phyloP scores from a whole-genome alignment of 192 early-diverging fungal species.

The Coemansia sp. region DNA sequence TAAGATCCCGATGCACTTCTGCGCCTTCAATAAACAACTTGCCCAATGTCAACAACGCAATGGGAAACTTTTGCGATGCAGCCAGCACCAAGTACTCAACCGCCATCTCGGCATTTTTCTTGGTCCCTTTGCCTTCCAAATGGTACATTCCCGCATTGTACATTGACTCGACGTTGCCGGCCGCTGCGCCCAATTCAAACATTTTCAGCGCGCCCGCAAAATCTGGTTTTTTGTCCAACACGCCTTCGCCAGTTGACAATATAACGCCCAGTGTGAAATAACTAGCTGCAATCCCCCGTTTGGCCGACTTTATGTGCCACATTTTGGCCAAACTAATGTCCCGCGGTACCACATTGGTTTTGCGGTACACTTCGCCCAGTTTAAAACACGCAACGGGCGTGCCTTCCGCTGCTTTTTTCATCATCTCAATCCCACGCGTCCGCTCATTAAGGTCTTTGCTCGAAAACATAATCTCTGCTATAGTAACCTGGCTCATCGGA shows the following conservation, averaged over 20 bases:
- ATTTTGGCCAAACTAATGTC: conserved; percentile 15
- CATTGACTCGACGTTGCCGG: conserved; percentile 27
- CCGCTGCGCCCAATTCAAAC: conserved; percentile 35
- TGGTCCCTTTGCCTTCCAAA: conserved; percentile 22
- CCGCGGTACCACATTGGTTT: not conserved
- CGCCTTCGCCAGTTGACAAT: conserved; percentile 17
- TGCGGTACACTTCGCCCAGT: conserved; percentile 28
- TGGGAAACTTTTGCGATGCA: conserved; percentile 20
- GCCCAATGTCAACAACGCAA: conserved; percentile 35
- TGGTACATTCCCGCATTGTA: conserved; percentile 40
- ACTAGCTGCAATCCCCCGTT: conserved; percentile 14
- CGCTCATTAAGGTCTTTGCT: not conserved
- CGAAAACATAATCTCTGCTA: no score
- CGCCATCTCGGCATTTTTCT: conserved; percentile 22
- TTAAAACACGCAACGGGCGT: conserved; percentile 13
- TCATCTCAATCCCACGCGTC: conserved; percentile 9
- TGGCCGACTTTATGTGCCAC: conserved; percentile 26
- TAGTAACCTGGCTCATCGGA: no score
- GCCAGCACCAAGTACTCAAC: conserved; percentile 43
- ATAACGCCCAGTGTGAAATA: conserved; percentile 35
- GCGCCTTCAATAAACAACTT: conserved; percentile 27
- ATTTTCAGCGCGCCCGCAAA: conserved; percentile 15
- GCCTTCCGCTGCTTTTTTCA: conserved; percentile 20
- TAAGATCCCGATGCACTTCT: not conserved
- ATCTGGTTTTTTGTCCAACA: conserved; percentile 19